Base-by-base conservation (phyloP, 495 filamentous ascomycete genomes). In the Venustampulla echinocandica region DNA sequence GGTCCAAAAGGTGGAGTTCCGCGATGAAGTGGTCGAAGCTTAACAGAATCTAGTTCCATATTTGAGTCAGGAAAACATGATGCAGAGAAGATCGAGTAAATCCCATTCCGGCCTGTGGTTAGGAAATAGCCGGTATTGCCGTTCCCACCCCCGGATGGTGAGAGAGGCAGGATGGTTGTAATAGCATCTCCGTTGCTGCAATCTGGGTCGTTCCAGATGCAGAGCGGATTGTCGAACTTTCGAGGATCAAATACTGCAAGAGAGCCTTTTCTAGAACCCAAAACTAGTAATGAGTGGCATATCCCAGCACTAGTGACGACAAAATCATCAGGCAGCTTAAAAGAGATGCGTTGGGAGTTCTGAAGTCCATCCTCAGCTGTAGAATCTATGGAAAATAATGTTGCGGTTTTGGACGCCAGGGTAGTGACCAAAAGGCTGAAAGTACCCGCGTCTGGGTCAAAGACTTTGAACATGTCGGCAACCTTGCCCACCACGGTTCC, bases 41-140 rank as follows among this genome's bases (percentile, higher is more conserved):
- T 13, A 24, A 42, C 18, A 2, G 14, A 2, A 15, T 27, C 15
- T 9, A 28, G 20, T 18, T 17, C 11, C 22, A 25, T n/a, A 4
- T 32, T 3, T 19, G n/a, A 24, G 30, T n/a, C 18, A 25, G 9
- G 21, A 24, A 13, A 18, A 18, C 42, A 20, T 17, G 34, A 10
- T 42, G 69, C 57, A 30, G 61, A 63, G 56, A 75, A 75, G 36
- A 90, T 70, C 23, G 80, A 75, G 52, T 81, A 87, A 24, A 62
- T 74, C 0, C 88, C 86, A 62, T 94, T 83, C 33, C 90, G 75
- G 23, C 80, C 82, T 22, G 81, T 79, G 0, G 83, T 82, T 15
- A 93, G 52, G 28, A 88, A 66, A 33, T 66, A 74, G n/a, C n/a
- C n/a, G 24, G 24, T 57, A 3, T 20, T 52, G 1, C 46, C 13